Evolutionary conservation across 2,329 filamentous ascomycete species (phyloP).

Genomic region (Aspergillus texensis): DNA sequence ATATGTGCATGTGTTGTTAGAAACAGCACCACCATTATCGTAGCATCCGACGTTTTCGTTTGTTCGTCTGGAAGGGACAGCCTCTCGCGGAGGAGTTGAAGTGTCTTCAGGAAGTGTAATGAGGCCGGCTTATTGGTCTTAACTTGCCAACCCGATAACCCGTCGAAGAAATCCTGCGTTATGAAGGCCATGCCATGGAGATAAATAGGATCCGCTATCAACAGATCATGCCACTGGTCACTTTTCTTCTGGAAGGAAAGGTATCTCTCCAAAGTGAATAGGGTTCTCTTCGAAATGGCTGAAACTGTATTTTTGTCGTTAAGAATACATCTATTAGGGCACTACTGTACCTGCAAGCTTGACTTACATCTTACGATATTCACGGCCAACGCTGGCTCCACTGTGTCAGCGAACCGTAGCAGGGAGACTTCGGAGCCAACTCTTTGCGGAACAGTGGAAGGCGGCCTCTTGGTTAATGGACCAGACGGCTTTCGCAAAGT

Average conservation of each 20-base stretch:
- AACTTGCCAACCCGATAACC: constrained; percentile 13
- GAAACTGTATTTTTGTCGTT: constrained; percentile 3
- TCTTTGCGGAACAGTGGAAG: not conserved
- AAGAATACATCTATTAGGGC: not conserved
- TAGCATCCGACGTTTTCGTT: not conserved
- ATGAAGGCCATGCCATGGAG: constrained; percentile 42
- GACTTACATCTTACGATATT: not conserved
- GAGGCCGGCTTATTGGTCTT: not conserved
- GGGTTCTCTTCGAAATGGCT: not conserved
- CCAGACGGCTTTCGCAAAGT: constrained; percentile 11
- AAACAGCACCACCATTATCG: constrained; percentile 1
- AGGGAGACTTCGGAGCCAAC: not conserved
- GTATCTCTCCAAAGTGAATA: not conserved
- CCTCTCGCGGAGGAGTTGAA: constrained; percentile 3
- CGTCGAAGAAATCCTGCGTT: constrained; percentile 35
- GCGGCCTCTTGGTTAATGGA: constrained; percentile 9
- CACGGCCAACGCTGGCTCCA: not conserved
- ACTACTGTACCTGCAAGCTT: not conserved
- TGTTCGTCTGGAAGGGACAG: not conserved
- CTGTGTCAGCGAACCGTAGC: not conserved
- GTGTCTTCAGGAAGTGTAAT: not conserved
- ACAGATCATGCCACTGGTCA: constrained; percentile 32
- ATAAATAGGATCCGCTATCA: constrained; percentile 38
- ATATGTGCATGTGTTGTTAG: not conserved
- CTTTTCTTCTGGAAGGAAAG: constrained; percentile 6